These are phyloP conservation scores for Fusarium sp. DNA, from an alignment of 2,329 filamentous ascomycete genomes.

Conservation along the genomic window DNA sequence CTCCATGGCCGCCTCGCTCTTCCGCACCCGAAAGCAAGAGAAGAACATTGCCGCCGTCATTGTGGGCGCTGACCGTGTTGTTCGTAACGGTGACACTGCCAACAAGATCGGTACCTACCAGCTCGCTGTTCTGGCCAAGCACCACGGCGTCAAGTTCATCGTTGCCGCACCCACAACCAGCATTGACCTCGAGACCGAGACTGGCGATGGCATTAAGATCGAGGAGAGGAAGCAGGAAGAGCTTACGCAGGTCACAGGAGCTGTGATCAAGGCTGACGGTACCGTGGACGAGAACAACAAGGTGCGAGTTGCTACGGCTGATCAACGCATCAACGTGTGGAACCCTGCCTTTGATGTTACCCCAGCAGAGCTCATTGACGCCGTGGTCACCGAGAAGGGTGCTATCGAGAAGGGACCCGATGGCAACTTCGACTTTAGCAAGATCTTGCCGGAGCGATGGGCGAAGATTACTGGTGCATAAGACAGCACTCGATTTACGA, in stretches of 20 bases:
- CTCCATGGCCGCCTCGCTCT: slow-evolving; percentile 93
- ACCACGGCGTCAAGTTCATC: slow-evolving; percentile 93
- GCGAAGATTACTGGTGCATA: slow-evolving; percentile 51
- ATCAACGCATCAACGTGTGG: slow-evolving; percentile 87
- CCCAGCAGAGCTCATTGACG: slow-evolving; percentile 89
- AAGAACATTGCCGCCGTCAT: slow-evolving; percentile 87
- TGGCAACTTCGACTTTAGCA: slow-evolving; percentile 77
- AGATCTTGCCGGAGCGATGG: slow-evolving; percentile 72
- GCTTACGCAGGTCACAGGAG: slow-evolving; percentile 87
- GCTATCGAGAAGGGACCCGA: slow-evolving; percentile 82
- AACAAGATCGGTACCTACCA: slow-evolving; percentile 99
- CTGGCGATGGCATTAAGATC: slow-evolving; percentile 86
- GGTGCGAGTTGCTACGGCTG: slow-evolving; percentile 84
- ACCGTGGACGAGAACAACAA: slow-evolving; percentile 74
- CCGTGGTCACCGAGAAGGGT: slow-evolving; percentile 92
- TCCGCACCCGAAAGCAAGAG: slow-evolving; percentile 72
- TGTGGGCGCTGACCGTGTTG: slow-evolving; percentile 94
- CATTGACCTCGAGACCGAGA: slow-evolving; percentile 86
- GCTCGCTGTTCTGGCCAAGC: slow-evolving; percentile 88
- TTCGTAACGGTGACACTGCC: slow-evolving; percentile 95
- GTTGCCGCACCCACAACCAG: slow-evolving; percentile 96
- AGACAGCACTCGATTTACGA: slow-evolving; percentile 14
- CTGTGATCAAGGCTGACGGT: slow-evolving; percentile 75
- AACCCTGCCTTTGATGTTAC: slow-evolving; percentile 98
- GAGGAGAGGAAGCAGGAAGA: slow-evolving; percentile 88